Conservation (phyloP, 345 rosid genomes). For the Leavenworthia alabamica region DNA sequence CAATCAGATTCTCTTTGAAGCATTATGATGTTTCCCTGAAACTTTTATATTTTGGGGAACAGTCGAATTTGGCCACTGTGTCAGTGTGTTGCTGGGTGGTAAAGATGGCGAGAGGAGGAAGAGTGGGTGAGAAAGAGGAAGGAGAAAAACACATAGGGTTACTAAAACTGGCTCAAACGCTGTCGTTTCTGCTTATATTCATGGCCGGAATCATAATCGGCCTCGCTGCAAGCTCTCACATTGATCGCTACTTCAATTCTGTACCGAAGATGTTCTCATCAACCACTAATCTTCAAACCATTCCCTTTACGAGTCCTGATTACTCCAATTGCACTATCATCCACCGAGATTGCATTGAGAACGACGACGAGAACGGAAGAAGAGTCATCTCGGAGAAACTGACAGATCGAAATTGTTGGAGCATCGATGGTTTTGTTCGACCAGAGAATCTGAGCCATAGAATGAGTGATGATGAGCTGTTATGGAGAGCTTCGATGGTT, state of each 20-base stretch:
- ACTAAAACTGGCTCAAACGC: constrained; percentile 58
- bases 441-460: constrained; percentile 50
- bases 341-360: constrained; percentile 35
- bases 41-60: constrained; percentile 11
- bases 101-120: constrained; percentile 33
- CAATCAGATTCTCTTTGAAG: constrained; percentile 4
- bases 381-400: constrained; percentile 10
- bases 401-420: constrained; percentile 36
- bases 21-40: constrained; percentile 23
- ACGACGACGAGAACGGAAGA: constrained; percentile 7
- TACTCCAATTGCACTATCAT: constrained; percentile 34
- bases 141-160: constrained; percentile 50
- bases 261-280: constrained; percentile 36
- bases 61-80: background rate
- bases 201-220: constrained; percentile 79
- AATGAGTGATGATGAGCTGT: constrained; percentile 57
- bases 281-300: constrained; percentile 30
- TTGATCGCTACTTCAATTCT: constrained; percentile 52
- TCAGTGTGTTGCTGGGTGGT: background rate
- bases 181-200: constrained; percentile 69
- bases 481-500: constrained; percentile 88
- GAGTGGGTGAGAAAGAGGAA: constrained; percentile 47
- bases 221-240: constrained; percentile 56
- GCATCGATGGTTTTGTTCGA: constrained; percentile 41
- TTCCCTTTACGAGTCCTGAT: constrained; percentile 9